Base-by-base conservation (phyloP, 805 yeast species). In the Hanseniaspora clermontiae region DNA sequence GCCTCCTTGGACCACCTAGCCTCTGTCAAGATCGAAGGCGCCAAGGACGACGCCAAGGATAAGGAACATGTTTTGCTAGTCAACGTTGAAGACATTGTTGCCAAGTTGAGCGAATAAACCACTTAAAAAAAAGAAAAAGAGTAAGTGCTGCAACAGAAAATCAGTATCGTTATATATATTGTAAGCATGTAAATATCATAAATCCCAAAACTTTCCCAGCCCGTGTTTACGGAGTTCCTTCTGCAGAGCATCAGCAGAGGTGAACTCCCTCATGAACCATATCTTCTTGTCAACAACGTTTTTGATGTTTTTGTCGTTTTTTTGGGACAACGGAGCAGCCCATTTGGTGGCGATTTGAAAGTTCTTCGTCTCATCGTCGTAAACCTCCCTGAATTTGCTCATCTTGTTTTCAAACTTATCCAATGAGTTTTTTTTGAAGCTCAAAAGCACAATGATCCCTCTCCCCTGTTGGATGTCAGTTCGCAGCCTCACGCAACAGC, bases 1-100 rank as follows among this genome's bases (percentile, higher is more conserved):
- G 81, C 84, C 59, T 91, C 85, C 64, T 98, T 98, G 60, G 98
- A 98, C 58, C 81, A 89, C 62, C 74, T 87, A 61, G 40, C 56
- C 8, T 46, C 50, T 3, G 56, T 52, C 19, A 46, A 46, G 6
- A 34, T 45, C 19, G 50, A 52, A 14, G 29, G 31, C 8, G 48
- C 34, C n/a, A 20, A 17, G 11, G 37, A 17, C 17, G 49, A 51
- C 5, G 43, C 39, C 6, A 38, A 24, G 15, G 49, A 46, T 17
- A 32, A 29, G 17, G 56, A 52, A 14, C 50, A 38, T 8, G 17
- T 52, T 15, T 39, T 52, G 70, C 80, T 93, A 66, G 98, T 97
- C 66, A 91, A 88, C 77, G 81, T 93, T 67, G 82, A 82, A 66
- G 82, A 83, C 20, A 32, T 47, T n/a, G 51, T 47, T 32, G 51